A percentile compares a stretch with the other conserved stretches of the same genome.
These are phyloP conservation scores for Prinsepia uniflora DNA, from an alignment of 306 rosid genomes.

Conservation along the genomic window DNA sequence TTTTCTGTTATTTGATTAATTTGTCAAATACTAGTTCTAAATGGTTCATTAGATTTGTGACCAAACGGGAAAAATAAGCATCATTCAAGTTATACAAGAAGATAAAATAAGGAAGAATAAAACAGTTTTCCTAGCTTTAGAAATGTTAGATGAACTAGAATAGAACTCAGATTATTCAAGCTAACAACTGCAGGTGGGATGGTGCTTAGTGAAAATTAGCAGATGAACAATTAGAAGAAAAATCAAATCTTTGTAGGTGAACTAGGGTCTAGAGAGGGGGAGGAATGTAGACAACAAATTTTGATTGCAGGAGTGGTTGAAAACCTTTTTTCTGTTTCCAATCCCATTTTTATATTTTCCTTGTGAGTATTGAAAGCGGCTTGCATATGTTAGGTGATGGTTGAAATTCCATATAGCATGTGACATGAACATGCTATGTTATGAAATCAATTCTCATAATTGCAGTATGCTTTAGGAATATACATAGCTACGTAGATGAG, in stretches of 20 bases:
- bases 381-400: background rate
- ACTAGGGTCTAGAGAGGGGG: background rate
- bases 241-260: background rate
- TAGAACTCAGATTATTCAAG: background rate
- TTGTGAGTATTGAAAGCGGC: background rate
- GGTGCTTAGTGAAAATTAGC: background rate
- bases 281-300: background rate
- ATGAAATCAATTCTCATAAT: conserved; percentile 1
- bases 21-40: background rate
- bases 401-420: background rate
- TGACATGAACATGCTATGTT: background rate
- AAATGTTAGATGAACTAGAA: background rate
- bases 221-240: background rate
- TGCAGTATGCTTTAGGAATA: background rate
- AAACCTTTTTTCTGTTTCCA: conserved; percentile 2
- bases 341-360: background rate
- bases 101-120: background rate
- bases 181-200: background rate
- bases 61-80: background rate
- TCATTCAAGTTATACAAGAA: background rate
- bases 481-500: background rate
- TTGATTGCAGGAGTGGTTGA: background rate
- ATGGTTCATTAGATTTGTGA: background rate
- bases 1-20: background rate
- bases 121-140: background rate